Conservation (phyloP, 148 eudicot species). For the Fagopyrum esculentum region DNA sequence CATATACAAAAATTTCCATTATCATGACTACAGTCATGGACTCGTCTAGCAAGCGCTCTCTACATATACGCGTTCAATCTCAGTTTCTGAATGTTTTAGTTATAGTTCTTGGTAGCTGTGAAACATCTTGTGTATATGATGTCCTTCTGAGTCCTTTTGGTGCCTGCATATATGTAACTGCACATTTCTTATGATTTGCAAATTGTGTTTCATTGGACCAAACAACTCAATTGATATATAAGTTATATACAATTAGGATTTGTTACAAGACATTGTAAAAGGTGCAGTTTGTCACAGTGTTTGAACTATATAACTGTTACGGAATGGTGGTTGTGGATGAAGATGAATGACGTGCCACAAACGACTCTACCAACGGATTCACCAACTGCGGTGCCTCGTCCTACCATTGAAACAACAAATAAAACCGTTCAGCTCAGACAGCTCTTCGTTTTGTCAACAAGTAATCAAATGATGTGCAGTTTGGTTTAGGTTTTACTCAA, state of each 20-base stretch:
- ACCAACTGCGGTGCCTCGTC: constrained; percentile 93
- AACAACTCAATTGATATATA: neutral
- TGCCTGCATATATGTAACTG: neutral
- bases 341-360: constrained; percentile 64
- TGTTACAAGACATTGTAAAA: neutral
- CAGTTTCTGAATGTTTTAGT: too few relatives aligned
- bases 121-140: too few relatives aligned
- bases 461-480: neutral
- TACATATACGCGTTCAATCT: neutral
- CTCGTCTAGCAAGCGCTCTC: neutral
- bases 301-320: neutral
- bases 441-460: neutral
- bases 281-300: constrained; percentile 3
- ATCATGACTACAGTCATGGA: constrained; percentile 79
- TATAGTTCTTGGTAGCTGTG: too few relatives aligned
- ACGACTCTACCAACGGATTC: constrained; percentile 68
- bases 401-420: constrained; percentile 26
- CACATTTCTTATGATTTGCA: neutral
- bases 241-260: constrained; percentile 2
- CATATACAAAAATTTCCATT: constrained; percentile 66
- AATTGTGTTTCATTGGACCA: neutral
- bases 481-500: too few relatives aligned
- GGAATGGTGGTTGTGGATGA: constrained; percentile 9
- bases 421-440: neutral
- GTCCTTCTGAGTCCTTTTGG: too few relatives aligned